Evolutionary conservation across 1,284 basidiomycete species (phyloP), one percentile per base, ranked within the genome.

Genomic region (Fomitopsis schrenkii): DNA sequence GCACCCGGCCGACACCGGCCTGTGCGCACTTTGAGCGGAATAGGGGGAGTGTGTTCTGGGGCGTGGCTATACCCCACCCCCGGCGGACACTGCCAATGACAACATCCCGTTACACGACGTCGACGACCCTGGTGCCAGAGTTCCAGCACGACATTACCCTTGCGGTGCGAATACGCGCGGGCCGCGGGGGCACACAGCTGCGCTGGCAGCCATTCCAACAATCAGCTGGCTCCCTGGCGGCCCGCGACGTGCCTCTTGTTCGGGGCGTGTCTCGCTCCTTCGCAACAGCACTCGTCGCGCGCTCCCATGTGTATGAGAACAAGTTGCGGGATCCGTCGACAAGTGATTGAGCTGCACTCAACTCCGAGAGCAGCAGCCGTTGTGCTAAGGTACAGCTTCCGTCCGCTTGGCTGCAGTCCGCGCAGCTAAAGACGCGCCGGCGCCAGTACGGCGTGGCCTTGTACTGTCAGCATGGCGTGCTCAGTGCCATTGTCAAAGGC

Each of bases 251-350:
- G 45, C 26, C 48, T 50, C 48, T 50, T 50, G 48, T 50, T 50
- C 48, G 48, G 45, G 48, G 48, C 48, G 48, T 33, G 48, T 30
- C 48, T 50, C 28, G 48, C 48, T 50, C 35, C 36, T 38, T 54
- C 36, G 52, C 35, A 35, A 53, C 50, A 53, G n/a, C 44, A 5
- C 44, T 19, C 33, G 35, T 38, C 30, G 33, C 52, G 52, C 46
- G 28, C 36, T 54, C 52, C 52, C 52, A 54, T 54, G 52, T 19
- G 52, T 54, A 54, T 54, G 52, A 54, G 52, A 54, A 40, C 17
- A 54, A 38, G 19, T 26, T 54, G 52, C 52, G 36, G 38, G 52
- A 54, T 54, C 52, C 35, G 52, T 54, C 19, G 19, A 19, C n/a
- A 19, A 38, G 52, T 22, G 52, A 36, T 54, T 35, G 35, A 22